Percentiles rank a stretch among this genome's conserved stretches.
phyloP scores from a whole-genome alignment of 2,329 filamentous ascomycete genomes.

The Colletotrichum australisinense region DNA sequence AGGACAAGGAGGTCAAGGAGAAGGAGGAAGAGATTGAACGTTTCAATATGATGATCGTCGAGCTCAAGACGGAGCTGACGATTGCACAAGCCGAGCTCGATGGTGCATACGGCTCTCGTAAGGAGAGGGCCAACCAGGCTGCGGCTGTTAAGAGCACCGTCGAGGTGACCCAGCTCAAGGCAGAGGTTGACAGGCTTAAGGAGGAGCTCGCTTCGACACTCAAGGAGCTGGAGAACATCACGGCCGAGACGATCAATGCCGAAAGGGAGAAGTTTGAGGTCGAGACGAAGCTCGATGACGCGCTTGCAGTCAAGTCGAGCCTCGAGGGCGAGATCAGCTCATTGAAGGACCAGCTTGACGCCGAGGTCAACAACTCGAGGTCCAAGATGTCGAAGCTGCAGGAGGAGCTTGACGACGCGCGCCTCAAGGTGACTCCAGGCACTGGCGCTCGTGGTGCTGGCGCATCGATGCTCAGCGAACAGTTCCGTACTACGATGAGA shows the following conservation, averaged over 20 bases:
- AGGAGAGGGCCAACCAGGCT: conserved; percentile 68
- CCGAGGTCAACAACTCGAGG: conserved; percentile 51
- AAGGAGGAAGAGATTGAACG: conserved; percentile 63
- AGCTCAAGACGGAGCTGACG: conserved; percentile 71
- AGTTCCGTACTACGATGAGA: conserved; percentile 66
- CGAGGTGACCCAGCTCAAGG: conserved; percentile 58
- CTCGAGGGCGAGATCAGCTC: conserved; percentile 53
- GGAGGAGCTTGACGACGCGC: conserved; percentile 63
- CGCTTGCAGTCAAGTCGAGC: conserved; percentile 45
- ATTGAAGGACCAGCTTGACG: conserved; percentile 53
- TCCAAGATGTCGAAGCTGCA: conserved; percentile 55
- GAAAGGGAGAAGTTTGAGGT: conserved; percentile 63
- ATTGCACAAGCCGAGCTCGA: conserved; percentile 72
- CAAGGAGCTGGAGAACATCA: conserved; percentile 64
- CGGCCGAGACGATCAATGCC: conserved; percentile 60
- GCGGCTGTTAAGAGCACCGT: conserved; percentile 62
- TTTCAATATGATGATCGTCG: conserved; percentile 63
- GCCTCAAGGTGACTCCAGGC: conserved; percentile 53
- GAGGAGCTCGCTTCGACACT: conserved; percentile 62
- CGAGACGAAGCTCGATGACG: conserved; percentile 55
- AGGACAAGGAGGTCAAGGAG: conserved; percentile 52
- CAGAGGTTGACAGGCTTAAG: conserved; percentile 62
- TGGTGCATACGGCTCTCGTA: conserved; percentile 69
- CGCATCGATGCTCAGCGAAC: conserved; percentile 65
- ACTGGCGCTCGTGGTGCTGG: conserved; percentile 53